Percentiles rank a stretch among this genome's conserved stretches.
Conservation (phyloP, 192 early-diverging fungal species). For the Mycoemilia scoparia region DNA sequence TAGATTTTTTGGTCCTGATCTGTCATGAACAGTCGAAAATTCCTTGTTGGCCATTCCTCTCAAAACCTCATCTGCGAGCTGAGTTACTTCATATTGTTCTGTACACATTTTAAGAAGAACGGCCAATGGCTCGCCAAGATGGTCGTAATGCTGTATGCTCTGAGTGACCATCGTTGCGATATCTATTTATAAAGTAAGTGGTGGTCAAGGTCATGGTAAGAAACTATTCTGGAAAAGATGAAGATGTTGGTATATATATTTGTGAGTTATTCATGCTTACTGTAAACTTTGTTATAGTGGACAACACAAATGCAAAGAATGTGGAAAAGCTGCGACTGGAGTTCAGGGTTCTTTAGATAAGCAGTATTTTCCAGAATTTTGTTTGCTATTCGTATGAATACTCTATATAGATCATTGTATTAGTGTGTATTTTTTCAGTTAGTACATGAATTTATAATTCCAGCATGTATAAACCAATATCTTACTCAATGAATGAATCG, state of each 20-base stretch:
- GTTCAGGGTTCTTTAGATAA: slow-evolving; percentile 36
- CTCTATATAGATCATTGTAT: slow-evolving; percentile 52
- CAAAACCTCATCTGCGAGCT: slow-evolving; percentile 55
- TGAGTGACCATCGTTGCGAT: slow-evolving; percentile 62
- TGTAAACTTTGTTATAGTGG: slow-evolving; percentile 56
- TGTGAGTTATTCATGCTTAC: no score
- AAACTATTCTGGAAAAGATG: neutral
- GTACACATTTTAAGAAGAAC: slow-evolving; percentile 45
- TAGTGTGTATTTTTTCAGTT: slow-evolving; percentile 50
- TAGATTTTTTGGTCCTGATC: slow-evolving; percentile 62
- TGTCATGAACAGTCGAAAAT: slow-evolving; percentile 50
- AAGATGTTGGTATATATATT: neutral
- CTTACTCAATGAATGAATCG: slow-evolving; percentile 31
- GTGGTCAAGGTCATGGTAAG: no score
- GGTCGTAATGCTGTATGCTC: slow-evolving; percentile 70
- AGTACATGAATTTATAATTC: slow-evolving; percentile 39
- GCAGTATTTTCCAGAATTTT: slow-evolving; percentile 63
- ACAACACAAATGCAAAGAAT: slow-evolving; percentile 61
- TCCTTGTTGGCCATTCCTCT: slow-evolving; percentile 41
- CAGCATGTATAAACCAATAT: slow-evolving; percentile 29
- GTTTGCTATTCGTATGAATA: slow-evolving; percentile 61
- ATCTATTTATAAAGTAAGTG: no score
- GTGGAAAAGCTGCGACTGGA: slow-evolving; percentile 42
- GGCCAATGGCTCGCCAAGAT: slow-evolving; percentile 67
- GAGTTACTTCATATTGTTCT: slow-evolving; percentile 39